Conservation (phyloP, 2,329 filamentous ascomycete genomes). For the Ophiobolus disseminans region DNA sequence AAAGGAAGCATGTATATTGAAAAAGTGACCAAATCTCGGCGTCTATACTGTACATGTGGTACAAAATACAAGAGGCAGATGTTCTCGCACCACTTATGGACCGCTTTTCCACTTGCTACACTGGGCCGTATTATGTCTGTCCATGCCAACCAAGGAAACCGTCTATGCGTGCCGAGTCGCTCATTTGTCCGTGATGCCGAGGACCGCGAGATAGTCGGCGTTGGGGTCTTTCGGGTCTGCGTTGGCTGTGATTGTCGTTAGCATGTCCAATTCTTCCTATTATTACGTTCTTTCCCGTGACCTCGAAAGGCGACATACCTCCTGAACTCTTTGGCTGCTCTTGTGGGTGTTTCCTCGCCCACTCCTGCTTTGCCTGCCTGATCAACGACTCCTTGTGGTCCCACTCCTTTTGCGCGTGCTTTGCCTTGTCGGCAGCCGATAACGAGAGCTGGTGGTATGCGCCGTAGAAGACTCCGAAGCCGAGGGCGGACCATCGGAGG, state of each 20-base stretch:
- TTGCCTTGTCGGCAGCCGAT: constrained; percentile 73
- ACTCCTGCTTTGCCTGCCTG: constrained; percentile 90
- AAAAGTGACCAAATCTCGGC: constrained; percentile 41
- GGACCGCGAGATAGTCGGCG: constrained; percentile 84
- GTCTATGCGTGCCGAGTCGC: constrained; percentile 7
- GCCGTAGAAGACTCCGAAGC: constrained; percentile 91
- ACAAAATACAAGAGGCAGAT: constrained; percentile 48
- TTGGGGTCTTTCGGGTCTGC: constrained; percentile 82
- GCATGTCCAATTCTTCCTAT: not conserved
- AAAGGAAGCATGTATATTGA: constrained; percentile 38
- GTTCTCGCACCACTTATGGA: constrained; percentile 33
- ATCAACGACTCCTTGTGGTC: constrained; percentile 92
- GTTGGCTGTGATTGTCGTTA: constrained; percentile 48
- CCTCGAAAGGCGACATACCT: constrained; percentile 28
- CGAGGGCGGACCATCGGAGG: constrained; percentile 94
- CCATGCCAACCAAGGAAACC: constrained; percentile 26
- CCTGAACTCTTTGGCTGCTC: constrained; percentile 40
- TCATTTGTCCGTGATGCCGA: constrained; percentile 49
- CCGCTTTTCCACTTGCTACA: constrained; percentile 21
- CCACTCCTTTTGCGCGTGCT: constrained; percentile 79
- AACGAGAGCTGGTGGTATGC: constrained; percentile 90
- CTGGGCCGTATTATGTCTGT: constrained; percentile 26
- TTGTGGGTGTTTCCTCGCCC: constrained; percentile 72
- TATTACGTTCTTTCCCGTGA: not conserved
- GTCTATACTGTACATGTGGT: constrained; percentile 54